Evolutionary conservation across 345 rosid genomes (phyloP).

Genomic region (Hypericum androsaemum): DNA sequence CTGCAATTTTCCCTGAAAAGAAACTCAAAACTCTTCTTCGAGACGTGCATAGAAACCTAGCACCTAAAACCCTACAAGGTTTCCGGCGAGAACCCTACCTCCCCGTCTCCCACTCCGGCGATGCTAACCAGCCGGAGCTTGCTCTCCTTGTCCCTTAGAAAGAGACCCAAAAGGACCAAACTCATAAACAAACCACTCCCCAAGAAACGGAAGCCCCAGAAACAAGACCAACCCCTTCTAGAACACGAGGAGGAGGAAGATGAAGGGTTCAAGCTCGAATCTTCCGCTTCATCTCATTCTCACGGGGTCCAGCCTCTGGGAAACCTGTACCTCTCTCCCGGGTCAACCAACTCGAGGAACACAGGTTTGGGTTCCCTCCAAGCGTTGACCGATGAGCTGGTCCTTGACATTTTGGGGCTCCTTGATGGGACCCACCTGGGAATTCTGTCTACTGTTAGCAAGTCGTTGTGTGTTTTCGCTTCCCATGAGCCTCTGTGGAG

Average conservation of each 20-base stretch:
- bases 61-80: too few species aligned
- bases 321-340: slow-evolving; percentile 50
- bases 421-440: slow-evolving; percentile 53
- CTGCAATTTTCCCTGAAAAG: too few species aligned
- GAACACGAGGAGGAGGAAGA: slow-evolving; percentile 21
- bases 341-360: slow-evolving; percentile 54
- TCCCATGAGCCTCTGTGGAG: slow-evolving; percentile 85
- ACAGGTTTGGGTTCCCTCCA: slow-evolving; percentile 77
- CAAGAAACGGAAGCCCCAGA: slow-evolving; percentile 7
- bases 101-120: too few species aligned
- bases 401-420: slow-evolving; percentile 70
- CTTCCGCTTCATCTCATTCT: slow-evolving; percentile 38
- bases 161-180: too few species aligned
- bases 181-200: too few species aligned
- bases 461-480: slow-evolving; percentile 60
- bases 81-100: too few species aligned
- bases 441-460: slow-evolving; percentile 55
- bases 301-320: slow-evolving; percentile 89
- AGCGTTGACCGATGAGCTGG: slow-evolving; percentile 57
- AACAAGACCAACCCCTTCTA: slow-evolving; percentile 11
- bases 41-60: too few species aligned
- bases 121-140: too few species aligned
- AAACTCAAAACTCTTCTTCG: too few species aligned
- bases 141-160: too few species aligned
- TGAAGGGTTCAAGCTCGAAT: slow-evolving; percentile 50